These are phyloP conservation scores for Coemansia sp. DNA, from an alignment of 192 early-diverging fungal genomes.

Conservation along the genomic window DNA sequence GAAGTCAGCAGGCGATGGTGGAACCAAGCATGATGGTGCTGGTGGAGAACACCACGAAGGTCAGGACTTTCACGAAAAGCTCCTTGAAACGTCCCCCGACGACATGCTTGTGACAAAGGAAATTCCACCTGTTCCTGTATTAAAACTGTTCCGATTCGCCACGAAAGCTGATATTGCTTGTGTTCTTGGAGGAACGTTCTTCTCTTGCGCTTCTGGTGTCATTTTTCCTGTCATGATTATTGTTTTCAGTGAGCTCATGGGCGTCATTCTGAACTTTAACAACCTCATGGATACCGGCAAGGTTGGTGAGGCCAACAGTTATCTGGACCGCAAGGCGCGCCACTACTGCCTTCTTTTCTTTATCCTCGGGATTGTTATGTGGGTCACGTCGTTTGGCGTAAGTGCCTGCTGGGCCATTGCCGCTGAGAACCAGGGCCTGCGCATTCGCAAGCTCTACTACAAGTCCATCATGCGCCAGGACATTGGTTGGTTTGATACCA, in stretches of 20 bases:
- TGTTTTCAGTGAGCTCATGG: conserved; percentile 34
- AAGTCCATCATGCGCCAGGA: conserved; percentile 84
- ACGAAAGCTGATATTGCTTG: conserved; percentile 59
- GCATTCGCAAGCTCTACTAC: conserved; percentile 79
- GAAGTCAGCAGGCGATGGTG: not conserved
- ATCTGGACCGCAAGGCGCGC: conserved; percentile 29
- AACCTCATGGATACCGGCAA: conserved; percentile 5
- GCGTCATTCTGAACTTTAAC: conserved; percentile 27
- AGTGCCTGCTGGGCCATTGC: conserved; percentile 42
- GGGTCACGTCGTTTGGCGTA: conserved; percentile 35
- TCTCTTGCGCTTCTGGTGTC: conserved; percentile 47
- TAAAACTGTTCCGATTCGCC: conserved; percentile 71
- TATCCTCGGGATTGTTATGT: conserved; percentile 37
- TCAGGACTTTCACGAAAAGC: conserved; percentile 20
- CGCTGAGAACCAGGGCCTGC: conserved; percentile 65
- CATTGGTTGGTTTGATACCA: conserved; percentile 83
- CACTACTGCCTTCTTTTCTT: conserved; percentile 47
- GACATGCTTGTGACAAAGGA: not conserved
- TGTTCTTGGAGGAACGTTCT: conserved; percentile 50
- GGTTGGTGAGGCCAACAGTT: conserved; percentile 11
- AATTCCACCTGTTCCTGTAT: conserved; percentile 44
- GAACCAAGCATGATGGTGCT: not conserved
- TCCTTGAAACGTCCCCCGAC: conserved; percentile 8
- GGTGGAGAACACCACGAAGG: not conserved
- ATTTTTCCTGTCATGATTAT: conserved; percentile 54